Conservation (phyloP, 176 grass and related monocot genomes). For the Secale cereale region DNA sequence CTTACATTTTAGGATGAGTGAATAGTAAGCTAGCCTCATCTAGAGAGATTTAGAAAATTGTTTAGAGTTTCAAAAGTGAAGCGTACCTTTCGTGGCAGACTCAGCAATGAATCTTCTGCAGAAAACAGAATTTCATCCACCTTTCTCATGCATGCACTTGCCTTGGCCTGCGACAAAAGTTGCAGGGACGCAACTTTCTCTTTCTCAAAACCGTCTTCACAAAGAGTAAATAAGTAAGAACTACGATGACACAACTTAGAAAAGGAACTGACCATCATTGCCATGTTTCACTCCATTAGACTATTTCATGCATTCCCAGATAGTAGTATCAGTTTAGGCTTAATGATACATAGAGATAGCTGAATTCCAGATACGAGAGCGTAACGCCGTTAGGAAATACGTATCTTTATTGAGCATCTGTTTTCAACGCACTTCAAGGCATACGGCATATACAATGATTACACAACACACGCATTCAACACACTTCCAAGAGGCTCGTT, state of each 20-base stretch:
- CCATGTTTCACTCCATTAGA: neutral
- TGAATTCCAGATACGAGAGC: neutral
- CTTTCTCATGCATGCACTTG: neutral
- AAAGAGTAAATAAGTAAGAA: neutral
- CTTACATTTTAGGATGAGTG: too few relatives aligned
- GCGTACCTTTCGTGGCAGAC: conserved; percentile 2
- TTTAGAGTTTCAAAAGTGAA: conserved; percentile 12
- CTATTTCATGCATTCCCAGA: neutral
- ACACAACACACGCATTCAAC: conserved; percentile 12
- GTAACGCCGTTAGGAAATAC: neutral
- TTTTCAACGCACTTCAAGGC: neutral
- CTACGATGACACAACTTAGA: neutral
- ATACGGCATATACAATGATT: conserved; percentile 7
- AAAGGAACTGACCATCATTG: neutral
- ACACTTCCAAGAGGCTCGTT: conserved; percentile 10
- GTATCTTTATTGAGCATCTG: conserved; percentile 30
- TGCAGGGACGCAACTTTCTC: neutral
- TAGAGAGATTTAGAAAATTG: neutral
- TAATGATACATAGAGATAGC: neutral
- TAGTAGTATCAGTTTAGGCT: neutral
- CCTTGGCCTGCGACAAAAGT: neutral
- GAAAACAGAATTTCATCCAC: neutral
- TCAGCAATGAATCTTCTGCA: neutral
- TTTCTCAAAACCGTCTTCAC: neutral
- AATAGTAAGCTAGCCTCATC: neutral